Conservation (phyloP, 164 flowering plant species). For the Protea cynaroides region DNA sequence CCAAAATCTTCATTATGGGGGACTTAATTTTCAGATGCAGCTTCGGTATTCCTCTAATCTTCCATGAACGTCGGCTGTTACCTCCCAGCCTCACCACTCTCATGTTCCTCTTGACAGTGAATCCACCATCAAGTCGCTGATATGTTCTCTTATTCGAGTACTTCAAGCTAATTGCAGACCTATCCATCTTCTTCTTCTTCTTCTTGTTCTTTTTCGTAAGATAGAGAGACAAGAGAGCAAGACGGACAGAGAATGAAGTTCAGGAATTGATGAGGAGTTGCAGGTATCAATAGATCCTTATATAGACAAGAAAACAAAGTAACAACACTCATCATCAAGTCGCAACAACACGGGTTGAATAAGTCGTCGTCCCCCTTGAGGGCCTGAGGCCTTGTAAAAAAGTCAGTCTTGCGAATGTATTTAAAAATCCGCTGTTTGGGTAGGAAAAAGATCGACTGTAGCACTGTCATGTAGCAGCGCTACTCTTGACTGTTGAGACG, state of each 20-base stretch:
- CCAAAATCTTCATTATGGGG: conserved; percentile 31
- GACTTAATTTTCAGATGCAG: conserved; percentile 17
- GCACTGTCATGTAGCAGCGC: too few relatives aligned
- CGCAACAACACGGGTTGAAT: too few relatives aligned
- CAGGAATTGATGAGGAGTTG: too few relatives aligned
- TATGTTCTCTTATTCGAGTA: conserved; percentile 17
- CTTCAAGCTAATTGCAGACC: conserved; percentile 4
- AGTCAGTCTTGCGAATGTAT: too few relatives aligned
- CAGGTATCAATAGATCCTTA: too few relatives aligned
- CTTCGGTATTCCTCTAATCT: conserved; percentile 6
- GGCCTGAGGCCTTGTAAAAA: too few relatives aligned
- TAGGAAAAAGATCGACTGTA: too few relatives aligned
- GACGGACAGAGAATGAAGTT: not conserved
- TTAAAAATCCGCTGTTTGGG: too few relatives aligned
- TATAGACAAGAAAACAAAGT: too few relatives aligned
- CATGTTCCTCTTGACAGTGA: conserved; percentile 15
- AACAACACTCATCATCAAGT: too few relatives aligned
- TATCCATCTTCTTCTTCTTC: conserved; percentile 16
- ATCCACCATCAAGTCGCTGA: conserved; percentile 12
- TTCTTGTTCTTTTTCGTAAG: not conserved
- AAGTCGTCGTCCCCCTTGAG: too few relatives aligned
- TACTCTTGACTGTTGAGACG: too few relatives aligned
- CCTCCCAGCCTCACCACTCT: conserved; percentile 24
- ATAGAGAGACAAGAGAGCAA: not conserved
- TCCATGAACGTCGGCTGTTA: not conserved